These are phyloP conservation scores for Stipa capillata DNA, from an alignment of 176 grass and related monocot genomes.

Conservation along the genomic window DNA sequence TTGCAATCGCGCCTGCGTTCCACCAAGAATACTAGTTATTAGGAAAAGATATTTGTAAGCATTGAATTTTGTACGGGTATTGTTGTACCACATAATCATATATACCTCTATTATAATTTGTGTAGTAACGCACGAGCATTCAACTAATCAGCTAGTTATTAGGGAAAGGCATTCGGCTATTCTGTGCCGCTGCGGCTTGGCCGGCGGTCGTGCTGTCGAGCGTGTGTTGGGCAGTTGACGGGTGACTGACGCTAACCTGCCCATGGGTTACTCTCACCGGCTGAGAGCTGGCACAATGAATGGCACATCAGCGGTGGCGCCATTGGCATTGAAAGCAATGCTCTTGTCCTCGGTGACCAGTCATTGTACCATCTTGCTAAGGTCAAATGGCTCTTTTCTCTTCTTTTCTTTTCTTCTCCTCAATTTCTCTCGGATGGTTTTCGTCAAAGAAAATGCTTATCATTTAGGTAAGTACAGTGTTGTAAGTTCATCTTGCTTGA, in stretches of 20 bases:
- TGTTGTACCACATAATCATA: too few species aligned
- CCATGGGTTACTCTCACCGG: background rate
- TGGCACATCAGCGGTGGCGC: background rate
- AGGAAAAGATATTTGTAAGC: too few species aligned
- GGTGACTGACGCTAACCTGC: background rate
- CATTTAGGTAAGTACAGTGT: background rate
- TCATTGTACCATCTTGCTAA: constrained; percentile 25
- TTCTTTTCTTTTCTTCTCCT: background rate
- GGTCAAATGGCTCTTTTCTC: background rate
- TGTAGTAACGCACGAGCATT: too few species aligned
- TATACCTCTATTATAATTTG: too few species aligned
- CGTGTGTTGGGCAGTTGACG: background rate
- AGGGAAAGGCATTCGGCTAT: background rate
- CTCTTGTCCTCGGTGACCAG: background rate
- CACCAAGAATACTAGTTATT: too few species aligned
- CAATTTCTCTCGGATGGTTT: background rate
- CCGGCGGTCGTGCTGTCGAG: constrained; percentile 4
- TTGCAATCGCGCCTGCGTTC: too few species aligned
- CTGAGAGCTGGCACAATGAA: background rate
- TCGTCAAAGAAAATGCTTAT: background rate
- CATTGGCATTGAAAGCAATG: background rate
- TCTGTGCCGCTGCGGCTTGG: background rate
- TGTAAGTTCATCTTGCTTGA: background rate
- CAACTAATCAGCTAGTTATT: too few species aligned
- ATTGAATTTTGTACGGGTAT: too few species aligned